A percentile compares a stretch with the other conserved stretches of the same genome.
These are phyloP conservation scores for Starmerella asiatica DNA, from an alignment of 805 yeast species.

Conservation along the genomic window DNA sequence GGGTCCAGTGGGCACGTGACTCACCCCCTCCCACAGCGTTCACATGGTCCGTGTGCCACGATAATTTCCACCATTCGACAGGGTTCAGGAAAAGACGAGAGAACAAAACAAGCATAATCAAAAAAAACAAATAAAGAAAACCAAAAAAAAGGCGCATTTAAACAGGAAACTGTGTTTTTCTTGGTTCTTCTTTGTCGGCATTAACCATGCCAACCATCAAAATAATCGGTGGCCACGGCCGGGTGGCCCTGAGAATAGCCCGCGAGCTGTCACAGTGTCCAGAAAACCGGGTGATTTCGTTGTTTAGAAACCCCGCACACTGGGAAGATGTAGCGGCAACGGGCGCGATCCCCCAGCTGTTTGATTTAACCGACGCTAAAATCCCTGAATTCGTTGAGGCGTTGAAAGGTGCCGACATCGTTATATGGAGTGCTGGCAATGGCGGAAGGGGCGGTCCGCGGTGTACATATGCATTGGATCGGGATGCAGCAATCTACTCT, in stretches of 20 bases:
- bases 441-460: constrained; percentile 39
- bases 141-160: background rate
- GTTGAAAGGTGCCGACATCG: constrained; percentile 39
- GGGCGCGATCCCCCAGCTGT: constrained; percentile 29
- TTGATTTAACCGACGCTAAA: constrained; percentile 28
- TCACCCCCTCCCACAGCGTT: too few relatives aligned
- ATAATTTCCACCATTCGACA: too few relatives aligned
- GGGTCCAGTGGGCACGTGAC: too few relatives aligned
- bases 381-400: constrained; percentile 30
- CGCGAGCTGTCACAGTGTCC: constrained; percentile 25
- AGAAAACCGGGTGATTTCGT: constrained; percentile 29
- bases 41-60: too few relatives aligned
- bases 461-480: constrained; percentile 39
- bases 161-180: background rate
- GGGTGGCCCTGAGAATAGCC: constrained; percentile 39
- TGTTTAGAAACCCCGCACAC: constrained; percentile 37
- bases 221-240: constrained; percentile 51
- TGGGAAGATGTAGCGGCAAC: constrained; percentile 29
- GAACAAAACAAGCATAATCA: too few relatives aligned
- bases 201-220: constrained; percentile 27
- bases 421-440: constrained; percentile 51
- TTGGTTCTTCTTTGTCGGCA: background rate
- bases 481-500: constrained; percentile 47
- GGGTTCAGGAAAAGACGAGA: too few relatives aligned
- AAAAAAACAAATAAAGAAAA: too few relatives aligned